Conservation (phyloP, 176 grass and related monocot species). For the Raddia distichophylla region DNA sequence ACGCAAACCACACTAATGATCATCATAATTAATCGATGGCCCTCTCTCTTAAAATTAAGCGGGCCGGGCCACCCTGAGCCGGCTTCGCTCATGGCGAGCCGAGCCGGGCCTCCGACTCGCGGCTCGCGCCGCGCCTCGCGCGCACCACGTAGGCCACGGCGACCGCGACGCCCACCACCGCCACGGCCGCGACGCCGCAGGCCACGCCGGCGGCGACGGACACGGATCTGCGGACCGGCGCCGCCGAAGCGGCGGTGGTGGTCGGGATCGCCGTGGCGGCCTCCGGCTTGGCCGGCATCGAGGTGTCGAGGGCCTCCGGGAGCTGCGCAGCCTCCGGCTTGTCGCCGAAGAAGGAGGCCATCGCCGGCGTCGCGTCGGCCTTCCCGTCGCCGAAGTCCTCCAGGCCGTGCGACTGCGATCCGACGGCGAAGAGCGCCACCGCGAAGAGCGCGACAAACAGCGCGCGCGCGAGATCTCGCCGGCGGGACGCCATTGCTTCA, state of each 20-base stretch:
- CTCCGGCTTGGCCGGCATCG: slow-evolving; percentile 50
- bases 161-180: slow-evolving; percentile 40
- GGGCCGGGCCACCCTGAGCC: background rate
- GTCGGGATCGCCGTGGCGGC: slow-evolving; percentile 47
- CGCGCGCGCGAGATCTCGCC: slow-evolving; percentile 15
- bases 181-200: slow-evolving; percentile 54
- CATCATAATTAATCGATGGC: background rate
- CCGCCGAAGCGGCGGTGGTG: background rate
- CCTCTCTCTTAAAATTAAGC: background rate
- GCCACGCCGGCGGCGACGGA: slow-evolving; percentile 52
- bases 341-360: slow-evolving; percentile 51
- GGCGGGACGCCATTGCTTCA: slow-evolving; percentile 39
- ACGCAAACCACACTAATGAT: slow-evolving; percentile 31
- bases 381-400: slow-evolving; percentile 23
- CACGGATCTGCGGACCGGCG: slow-evolving; percentile 43
- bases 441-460: slow-evolving; percentile 43
- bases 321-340: slow-evolving; percentile 58
- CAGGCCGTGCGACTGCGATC: slow-evolving; percentile 48
- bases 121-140: slow-evolving; percentile 38
- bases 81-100: slow-evolving; percentile 29
- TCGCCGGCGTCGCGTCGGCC: slow-evolving; percentile 23
- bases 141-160: slow-evolving; percentile 58
- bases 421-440: slow-evolving; percentile 33
- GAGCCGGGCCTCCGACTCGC: slow-evolving; percentile 41
- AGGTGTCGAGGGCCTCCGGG: slow-evolving; percentile 42